phyloP scores from a whole-genome alignment of 1,284 basidiomycete species.

The Sanghuangporus sanghuang region DNA sequence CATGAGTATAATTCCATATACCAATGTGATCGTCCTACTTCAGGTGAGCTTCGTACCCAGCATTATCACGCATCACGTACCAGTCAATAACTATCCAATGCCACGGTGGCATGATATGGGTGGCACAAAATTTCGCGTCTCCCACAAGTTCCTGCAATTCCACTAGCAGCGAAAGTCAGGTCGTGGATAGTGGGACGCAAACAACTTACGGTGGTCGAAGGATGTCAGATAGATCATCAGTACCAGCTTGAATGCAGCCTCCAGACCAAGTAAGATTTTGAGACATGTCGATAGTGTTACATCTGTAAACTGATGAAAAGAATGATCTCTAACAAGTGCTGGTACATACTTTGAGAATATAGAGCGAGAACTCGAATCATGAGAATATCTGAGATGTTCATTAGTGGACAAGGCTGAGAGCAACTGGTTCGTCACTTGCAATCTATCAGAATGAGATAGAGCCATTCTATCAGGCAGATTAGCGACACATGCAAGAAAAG shows the following conservation, averaged over 20 bases:
- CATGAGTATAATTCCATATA: not conserved
- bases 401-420: not conserved
- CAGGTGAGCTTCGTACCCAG: not conserved
- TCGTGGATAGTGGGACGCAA: not conserved
- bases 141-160: not conserved
- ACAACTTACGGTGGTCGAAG: too few relatives aligned
- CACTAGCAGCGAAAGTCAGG: not conserved
- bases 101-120: too few relatives aligned
- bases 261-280: not conserved
- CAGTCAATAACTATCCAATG: not conserved
- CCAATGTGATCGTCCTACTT: not conserved
- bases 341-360: not conserved
- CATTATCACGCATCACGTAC: not conserved
- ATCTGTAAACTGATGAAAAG: not conserved
- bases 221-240: not conserved
- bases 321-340: not conserved
- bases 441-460: not conserved
- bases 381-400: not conserved
- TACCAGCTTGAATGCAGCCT: not conserved
- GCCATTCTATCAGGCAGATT: not conserved
- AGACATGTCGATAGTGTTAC: not conserved
- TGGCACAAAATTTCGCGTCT: not conserved
- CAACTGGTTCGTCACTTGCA: not conserved
- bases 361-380: slow-evolving; percentile 8
- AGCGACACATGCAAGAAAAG: not conserved